These are phyloP conservation scores for Arachis monticola DNA, from an alignment of 331 rosid genomes.

Conservation along the genomic window DNA sequence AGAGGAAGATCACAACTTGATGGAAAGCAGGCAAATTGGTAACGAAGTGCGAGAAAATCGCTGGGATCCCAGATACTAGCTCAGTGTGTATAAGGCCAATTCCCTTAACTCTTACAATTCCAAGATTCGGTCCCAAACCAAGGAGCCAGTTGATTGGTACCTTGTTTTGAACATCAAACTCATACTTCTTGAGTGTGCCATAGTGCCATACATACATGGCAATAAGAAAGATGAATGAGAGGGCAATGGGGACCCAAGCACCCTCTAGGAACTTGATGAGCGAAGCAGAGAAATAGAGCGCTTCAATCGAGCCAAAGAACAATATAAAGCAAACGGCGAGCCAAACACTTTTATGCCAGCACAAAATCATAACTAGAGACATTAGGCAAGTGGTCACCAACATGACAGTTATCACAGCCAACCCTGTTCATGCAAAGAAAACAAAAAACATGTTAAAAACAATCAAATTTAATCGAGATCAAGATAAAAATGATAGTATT, in stretches of 20 bases:
- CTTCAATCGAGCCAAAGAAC: constrained; percentile 93
- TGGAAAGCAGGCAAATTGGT: constrained; percentile 97
- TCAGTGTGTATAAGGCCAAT: constrained; percentile 95
- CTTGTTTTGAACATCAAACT: constrained; percentile 89
- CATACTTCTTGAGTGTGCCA: constrained; percentile 88
- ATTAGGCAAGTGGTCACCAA: constrained; percentile 89
- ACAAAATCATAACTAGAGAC: constrained; percentile 91
- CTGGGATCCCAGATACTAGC: constrained; percentile 92
- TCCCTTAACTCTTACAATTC: constrained; percentile 88
- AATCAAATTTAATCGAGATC: not conserved
- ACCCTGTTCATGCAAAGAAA: constrained; percentile 58
- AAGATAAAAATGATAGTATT: not conserved
- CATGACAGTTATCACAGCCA: constrained; percentile 98
- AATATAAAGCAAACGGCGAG: constrained; percentile 74
- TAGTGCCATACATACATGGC: constrained; percentile 94
- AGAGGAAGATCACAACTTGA: constrained; percentile 88
- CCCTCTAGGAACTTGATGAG: constrained; percentile 92
- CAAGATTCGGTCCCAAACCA: constrained; percentile 75
- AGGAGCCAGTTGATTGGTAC: constrained; percentile 96
- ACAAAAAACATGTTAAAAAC: constrained; percentile 7
- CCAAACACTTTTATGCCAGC: constrained; percentile 73
- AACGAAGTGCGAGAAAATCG: constrained; percentile 92
- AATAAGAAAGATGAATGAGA: constrained; percentile 73
- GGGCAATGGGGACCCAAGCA: constrained; percentile 97
- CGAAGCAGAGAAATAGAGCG: constrained; percentile 94